These are phyloP conservation scores for Arxiozyma slooffiae DNA, from an alignment of 1,139 yeast species.

Conservation along the genomic window DNA sequence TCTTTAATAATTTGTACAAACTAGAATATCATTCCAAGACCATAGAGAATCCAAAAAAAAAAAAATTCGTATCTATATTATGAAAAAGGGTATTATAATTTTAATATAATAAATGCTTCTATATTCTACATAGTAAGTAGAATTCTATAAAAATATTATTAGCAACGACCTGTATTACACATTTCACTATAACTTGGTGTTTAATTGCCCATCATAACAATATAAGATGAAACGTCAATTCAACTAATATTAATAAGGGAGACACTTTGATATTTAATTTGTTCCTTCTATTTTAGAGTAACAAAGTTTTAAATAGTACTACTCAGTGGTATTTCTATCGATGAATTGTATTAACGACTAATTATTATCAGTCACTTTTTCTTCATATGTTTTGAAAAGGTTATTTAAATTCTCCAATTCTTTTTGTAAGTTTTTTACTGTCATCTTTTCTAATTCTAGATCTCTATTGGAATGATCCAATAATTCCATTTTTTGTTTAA, in stretches of 20 bases:
- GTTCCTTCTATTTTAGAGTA: too few species aligned
- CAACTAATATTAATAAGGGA: background rate
- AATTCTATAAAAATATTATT: background rate
- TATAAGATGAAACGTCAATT: too few species aligned
- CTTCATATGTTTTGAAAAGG: conserved; percentile 6
- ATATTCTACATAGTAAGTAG: background rate
- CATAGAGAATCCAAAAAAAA: too few species aligned
- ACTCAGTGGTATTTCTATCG: too few species aligned
- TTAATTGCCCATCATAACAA: too few species aligned
- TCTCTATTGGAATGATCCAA: conserved; percentile 59
- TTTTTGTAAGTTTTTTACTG: conserved; percentile 34
- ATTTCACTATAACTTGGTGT: background rate
- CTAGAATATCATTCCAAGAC: background rate
- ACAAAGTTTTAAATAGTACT: too few species aligned
- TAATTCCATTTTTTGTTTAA: conserved; percentile 51
- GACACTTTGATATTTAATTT: too few species aligned
- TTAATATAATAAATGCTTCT: background rate
- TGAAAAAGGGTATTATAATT: background rate
- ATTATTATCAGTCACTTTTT: conserved; percentile 18
- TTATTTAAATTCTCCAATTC: conserved; percentile 40
- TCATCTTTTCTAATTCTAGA: conserved; percentile 46
- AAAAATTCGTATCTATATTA: too few species aligned
- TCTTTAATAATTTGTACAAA: too few species aligned
- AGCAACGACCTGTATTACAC: background rate
- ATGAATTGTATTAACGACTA: background rate